Evolutionary conservation across 108 stramenopile genomes (phyloP), one percentile per base, ranked within the genome.

Genomic region (Nitzschia palea): DNA sequence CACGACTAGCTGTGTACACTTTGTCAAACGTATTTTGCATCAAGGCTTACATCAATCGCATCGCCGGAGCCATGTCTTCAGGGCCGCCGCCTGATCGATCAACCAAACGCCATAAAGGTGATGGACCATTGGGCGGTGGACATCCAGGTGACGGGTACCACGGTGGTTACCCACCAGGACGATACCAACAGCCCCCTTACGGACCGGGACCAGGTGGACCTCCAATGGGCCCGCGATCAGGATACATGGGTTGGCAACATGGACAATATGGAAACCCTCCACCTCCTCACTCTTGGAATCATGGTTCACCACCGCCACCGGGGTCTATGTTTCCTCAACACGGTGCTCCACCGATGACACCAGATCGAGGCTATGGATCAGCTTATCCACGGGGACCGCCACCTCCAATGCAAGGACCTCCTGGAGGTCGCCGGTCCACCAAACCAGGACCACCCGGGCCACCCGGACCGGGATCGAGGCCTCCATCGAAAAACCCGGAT

Each of bases 71-170:
- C 47, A 65, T 65, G 65, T 52, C 65, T 29, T 23, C 43, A 0
- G 25, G 45, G 18, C 29, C 45, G 8, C 65, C 65, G 20, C 52
- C 65, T 18, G 57, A 66, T 68, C 73, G 65, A 53, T 31, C 61
- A 23, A 56, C 20, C 44, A 74, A 73, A 51, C 60, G 77, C 2
- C 62, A 57, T 44, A 70, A 77, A 30, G 50, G 44, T 2, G 69
- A 77, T 29, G 71, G 68, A 15, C 58, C 68, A 0, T 58, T 70
- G 65, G 70, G 63, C 3, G 62, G 66, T 8, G 67, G 60, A 31
- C 78, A 62, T 34, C 76, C 77, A 62, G 71, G 71, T 12, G 73
- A 68, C 42, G 68, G 73, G 25, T 70, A 65, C n/a, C 57, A 55
- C 61, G n/a, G 27, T 27, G 76, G 76, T 31, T 61, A 65, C 2